Conservation (phyloP, 345 rosid species). For the Stellera chamaejasme region DNA sequence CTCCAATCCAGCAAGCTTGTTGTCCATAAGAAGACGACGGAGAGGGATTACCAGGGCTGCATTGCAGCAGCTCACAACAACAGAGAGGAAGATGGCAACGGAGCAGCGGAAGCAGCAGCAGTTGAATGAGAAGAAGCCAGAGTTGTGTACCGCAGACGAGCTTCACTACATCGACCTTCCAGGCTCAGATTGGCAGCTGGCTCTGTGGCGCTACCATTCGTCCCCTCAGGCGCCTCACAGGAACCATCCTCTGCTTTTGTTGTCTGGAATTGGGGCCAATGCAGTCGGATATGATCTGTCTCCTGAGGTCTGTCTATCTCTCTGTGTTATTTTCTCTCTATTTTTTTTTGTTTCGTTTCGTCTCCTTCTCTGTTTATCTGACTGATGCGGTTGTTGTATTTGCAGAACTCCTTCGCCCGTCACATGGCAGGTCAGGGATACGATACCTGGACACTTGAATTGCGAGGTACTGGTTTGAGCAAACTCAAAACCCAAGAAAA, state of each 20-base stretch:
- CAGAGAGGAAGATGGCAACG: neutral
- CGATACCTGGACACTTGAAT: conserved; percentile 87
- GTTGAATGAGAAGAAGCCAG: conserved; percentile 16
- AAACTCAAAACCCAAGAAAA: neutral
- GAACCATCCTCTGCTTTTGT: conserved; percentile 65
- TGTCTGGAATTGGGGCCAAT: conserved; percentile 73
- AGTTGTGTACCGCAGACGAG: conserved; percentile 80
- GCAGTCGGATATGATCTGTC: conserved; percentile 46
- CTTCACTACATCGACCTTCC: conserved; percentile 70
- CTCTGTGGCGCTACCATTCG: conserved; percentile 92
- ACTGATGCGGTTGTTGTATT: too few species aligned
- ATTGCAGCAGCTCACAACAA: conserved; percentile 6
- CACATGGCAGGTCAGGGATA: conserved; percentile 72
- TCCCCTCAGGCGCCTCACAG: conserved; percentile 46
- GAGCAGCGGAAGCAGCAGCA: too few species aligned
- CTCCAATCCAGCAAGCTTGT: neutral
- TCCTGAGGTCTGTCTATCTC: conserved; percentile 11
- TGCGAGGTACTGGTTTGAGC: conserved; percentile 86
- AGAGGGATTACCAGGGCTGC: neutral
- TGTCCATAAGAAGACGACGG: neutral
- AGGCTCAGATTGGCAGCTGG: conserved; percentile 75
- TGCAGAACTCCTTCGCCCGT: conserved; percentile 74
- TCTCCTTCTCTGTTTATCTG: neutral
- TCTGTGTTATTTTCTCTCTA: too few species aligned
- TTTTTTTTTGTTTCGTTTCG: neutral